Evolutionary conservation across 306 rosid species (phyloP), one percentile per base, ranked within the genome.

Genomic region (Carpinus viminea): DNA sequence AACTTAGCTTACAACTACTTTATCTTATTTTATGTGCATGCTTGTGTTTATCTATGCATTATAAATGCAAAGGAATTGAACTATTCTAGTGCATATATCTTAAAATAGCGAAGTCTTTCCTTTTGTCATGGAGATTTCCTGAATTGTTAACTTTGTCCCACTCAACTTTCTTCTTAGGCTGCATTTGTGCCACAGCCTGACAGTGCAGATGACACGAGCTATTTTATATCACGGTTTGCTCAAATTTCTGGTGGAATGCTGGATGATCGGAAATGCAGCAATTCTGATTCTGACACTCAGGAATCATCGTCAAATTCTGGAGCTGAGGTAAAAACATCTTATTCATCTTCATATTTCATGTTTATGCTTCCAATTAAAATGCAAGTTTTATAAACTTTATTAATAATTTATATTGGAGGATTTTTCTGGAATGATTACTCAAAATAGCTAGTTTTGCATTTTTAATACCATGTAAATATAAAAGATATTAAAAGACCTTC

Each of bases 121-220:
- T 24, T 11, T 61, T 26, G 15, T 68, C 15, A 6, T 0, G 51
- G 26, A 41, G 21, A 17, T 68, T 68, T 12, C n/a, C 8, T 1
- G 72, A 68, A 41, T 38, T 41, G 38, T 10, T 68, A 18, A 68
- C 72, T 8, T 68, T 68, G 72, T 68, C 16, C 50, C 18, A 15
- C 71, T 66, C n/a, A 41, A 8, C 51, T 41, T 10, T 68, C 24
- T 43, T 68, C 41, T 41, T 68, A 68, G 72, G 72, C 72, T 9
- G 72, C 72, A 48, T 68, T 68, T 41, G 72, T 68, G 45, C 72
- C 72, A 41, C 72, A 68, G 72, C 72, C 72, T 8, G 51, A 68
- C 51, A 38, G 72, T 18, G 72, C 7, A 41, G 72, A 66, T 66
- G 72, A 66, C 51, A 68, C 72, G 0, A 68, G 72, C 51, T 68